Evolutionary conservation across 2,329 filamentous ascomycete genomes (phyloP).

Genomic region (Ophiocordyceps camponoti-saundersi): DNA sequence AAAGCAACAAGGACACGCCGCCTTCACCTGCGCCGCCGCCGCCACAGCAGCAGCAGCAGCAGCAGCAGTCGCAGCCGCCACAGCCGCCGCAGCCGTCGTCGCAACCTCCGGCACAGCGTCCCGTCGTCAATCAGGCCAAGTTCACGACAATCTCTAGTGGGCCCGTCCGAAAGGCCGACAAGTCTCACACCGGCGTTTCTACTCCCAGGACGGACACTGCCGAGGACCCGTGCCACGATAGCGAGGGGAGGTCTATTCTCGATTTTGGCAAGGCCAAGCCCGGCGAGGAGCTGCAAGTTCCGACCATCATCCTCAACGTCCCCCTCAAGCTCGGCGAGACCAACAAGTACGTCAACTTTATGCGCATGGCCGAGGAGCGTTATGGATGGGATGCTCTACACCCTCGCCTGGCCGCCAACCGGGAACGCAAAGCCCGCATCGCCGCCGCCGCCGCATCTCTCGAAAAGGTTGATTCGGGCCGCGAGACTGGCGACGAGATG

Average conservation of each 20-base stretch:
- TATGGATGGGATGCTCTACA: slow-evolving; percentile 93
- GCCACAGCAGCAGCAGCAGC: slow-evolving; percentile 1
- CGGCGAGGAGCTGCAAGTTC: slow-evolving; percentile 42
- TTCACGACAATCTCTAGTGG: slow-evolving; percentile 23
- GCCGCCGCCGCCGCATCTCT: slow-evolving; percentile 76
- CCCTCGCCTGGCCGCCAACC: slow-evolving; percentile 74
- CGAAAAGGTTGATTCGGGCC: slow-evolving; percentile 54
- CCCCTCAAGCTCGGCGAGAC: slow-evolving; percentile 56
- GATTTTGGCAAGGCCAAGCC: slow-evolving; percentile 43
- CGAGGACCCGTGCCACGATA: slow-evolving; percentile 26
- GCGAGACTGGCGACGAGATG: slow-evolving; percentile 67
- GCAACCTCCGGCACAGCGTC: slow-evolving; percentile 11
- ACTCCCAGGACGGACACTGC: slow-evolving; percentile 31
- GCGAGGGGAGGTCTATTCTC: slow-evolving; percentile 37
- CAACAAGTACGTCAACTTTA: slow-evolving; percentile 91
- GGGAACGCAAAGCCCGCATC: slow-evolving; percentile 73
- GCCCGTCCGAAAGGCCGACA: slow-evolving; percentile 27
- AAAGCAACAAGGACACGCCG: slow-evolving; percentile 18
- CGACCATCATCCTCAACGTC: slow-evolving; percentile 72
- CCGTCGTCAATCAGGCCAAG: slow-evolving; percentile 20
- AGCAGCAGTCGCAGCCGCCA: not conserved
- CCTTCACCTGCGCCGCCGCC: slow-evolving; percentile 17
- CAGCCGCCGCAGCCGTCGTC: slow-evolving; percentile 15
- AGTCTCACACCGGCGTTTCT: slow-evolving; percentile 20
- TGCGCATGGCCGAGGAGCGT: slow-evolving; percentile 77